phyloP scores from a whole-genome alignment of 1,284 basidiomycete genomes.

The Cutaneotrichosporon arboriforme region DNA sequence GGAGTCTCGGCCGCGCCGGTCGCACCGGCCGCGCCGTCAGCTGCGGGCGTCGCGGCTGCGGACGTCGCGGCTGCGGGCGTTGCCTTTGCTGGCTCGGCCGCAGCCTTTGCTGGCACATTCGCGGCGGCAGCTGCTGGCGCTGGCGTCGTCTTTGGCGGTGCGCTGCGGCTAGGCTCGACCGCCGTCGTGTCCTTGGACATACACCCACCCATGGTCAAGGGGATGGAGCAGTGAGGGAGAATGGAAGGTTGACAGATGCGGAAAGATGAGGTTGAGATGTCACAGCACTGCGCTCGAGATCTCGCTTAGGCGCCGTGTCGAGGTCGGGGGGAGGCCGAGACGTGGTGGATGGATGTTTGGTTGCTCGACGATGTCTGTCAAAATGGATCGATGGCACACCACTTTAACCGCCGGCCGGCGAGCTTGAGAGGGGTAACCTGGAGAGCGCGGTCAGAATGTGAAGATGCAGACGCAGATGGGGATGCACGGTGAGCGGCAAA shows the following conservation, averaged over 20 bases:
- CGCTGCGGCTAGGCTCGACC: slow-evolving; percentile 18
- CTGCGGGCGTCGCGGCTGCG: slow-evolving; percentile 17
- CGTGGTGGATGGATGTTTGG: no score
- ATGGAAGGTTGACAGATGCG: not conserved
- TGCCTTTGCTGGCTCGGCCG: slow-evolving; percentile 4
- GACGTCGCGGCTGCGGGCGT: slow-evolving; percentile 2
- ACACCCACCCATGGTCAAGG: slow-evolving; percentile 31
- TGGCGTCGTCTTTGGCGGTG: not conserved
- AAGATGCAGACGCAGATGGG: no score
- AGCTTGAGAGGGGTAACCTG: no score
- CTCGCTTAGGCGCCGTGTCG: no score
- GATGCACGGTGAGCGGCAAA: no score
- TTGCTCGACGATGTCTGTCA: no score
- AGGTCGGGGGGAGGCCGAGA: no score
- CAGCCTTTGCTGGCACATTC: slow-evolving; percentile 5
- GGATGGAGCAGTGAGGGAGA: slow-evolving; percentile 5
- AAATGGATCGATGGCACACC: no score
- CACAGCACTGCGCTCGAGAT: no score
- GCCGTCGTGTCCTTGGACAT: slow-evolving; percentile 28
- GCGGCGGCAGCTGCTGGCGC: not conserved
- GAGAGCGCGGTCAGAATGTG: no score
- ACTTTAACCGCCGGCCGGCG: no score
- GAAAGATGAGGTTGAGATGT: not conserved
- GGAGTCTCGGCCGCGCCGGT: not conserved
- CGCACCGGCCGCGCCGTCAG: not conserved